Base-by-base conservation (phyloP, 179 eudicot genomes). In the Carnegiea gigantea region DNA sequence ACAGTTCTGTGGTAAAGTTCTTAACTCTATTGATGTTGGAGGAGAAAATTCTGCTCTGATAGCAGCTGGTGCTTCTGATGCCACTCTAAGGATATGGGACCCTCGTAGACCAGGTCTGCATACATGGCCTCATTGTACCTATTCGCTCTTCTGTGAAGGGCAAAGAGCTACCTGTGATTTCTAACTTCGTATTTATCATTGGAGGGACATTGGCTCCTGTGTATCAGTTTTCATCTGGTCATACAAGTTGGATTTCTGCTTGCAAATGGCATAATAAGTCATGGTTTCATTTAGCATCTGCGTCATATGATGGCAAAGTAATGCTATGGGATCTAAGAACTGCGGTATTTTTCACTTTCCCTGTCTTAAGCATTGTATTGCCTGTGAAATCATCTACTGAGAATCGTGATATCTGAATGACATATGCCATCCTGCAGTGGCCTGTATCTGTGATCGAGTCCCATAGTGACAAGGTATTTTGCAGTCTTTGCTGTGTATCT, bases 241-340 rank as follows among this genome's bases (percentile, higher is more conserved):
- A 96, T 86, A 86, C 88, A 33, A 92, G 93, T 73, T 96, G 99
- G 99, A 90, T 96, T 70, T 88, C 98, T 62, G 81, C 95, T 82
- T 92, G 95, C 95, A 94, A 94, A 83, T 96, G 99, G 99, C 98
- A 96, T 81, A 75, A 73, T 0, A 91, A 88, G 83, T 96, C 99
- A 38, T 93, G 93, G 96, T 90, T 89, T 79, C 97, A 96, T 91
- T 87, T 96, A 86, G 90, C 86, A 78, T 89, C 99, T 53, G 87
- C 95, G 64, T 94, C 98, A 65, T 92, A 92, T 82, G 99, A 96
- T 83, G 98, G 99, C 83, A 96, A 93, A 86, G 89, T 94, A 73
- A 94, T 94, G 97, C 80, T 94, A 14, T 96, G 99, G 98, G 99
- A 96, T 87, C 83, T 93, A 36, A 94, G 98, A 91, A 94, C 98